Evolutionary conservation across 805 yeast species (phyloP).

Genomic region (Starmerella tilneyi): DNA sequence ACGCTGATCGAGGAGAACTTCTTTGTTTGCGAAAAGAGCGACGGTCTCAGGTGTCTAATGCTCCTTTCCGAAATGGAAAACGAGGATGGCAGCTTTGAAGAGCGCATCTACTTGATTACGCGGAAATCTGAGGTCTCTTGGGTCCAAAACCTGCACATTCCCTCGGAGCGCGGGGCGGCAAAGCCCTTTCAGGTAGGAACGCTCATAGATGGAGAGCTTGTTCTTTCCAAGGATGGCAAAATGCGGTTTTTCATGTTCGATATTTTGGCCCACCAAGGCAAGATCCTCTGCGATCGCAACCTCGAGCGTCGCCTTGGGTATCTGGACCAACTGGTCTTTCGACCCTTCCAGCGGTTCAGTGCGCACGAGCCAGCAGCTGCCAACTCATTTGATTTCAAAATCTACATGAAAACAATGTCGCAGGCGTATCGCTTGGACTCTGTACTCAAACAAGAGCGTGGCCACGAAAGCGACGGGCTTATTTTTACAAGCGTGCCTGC

Average conservation of each 20-base stretch:
- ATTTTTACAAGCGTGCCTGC: constrained; percentile 85
- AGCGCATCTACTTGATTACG: constrained; percentile 80
- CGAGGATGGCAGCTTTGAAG: constrained; percentile 43
- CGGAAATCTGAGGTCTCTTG: constrained; percentile 78
- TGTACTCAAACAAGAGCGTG: constrained; percentile 60
- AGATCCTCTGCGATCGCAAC: constrained; percentile 55
- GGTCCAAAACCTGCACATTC: constrained; percentile 73
- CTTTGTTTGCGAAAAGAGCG: constrained; percentile 91
- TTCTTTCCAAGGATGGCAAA: constrained; percentile 38
- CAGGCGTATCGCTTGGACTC: constrained; percentile 66
- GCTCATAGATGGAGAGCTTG: constrained; percentile 88
- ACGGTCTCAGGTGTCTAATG: constrained; percentile 80
- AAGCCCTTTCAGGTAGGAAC: constrained; percentile 73
- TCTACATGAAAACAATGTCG: constrained; percentile 81
- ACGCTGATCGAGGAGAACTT: constrained; percentile 64
- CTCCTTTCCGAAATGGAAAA: constrained; percentile 47
- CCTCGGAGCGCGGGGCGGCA: constrained; percentile 40
- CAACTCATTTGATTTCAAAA: constrained; percentile 68
- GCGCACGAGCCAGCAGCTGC: constrained; percentile 61
- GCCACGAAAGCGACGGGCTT: constrained; percentile 87
- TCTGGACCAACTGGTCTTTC: constrained; percentile 66
- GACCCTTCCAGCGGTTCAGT: constrained; percentile 70
- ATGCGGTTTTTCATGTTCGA: constrained; percentile 81
- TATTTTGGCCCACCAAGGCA: constrained; percentile 74
- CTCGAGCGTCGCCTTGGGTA: constrained; percentile 77